phyloP scores from a whole-genome alignment of 768 basidiomycete species.

The Hypsizygus marmoreus region DNA sequence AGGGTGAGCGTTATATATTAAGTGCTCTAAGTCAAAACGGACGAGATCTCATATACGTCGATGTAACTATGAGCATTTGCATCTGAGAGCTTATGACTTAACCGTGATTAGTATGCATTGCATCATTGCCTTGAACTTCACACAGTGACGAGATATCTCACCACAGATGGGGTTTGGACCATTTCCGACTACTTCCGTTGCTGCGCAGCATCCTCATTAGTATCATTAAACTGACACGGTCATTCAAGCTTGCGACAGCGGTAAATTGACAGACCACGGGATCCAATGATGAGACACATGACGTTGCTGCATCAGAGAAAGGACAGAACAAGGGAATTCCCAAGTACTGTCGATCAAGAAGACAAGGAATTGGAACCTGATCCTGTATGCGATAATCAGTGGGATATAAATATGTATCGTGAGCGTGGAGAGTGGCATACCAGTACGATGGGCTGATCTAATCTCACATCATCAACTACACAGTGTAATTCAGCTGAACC shows the following conservation, averaged over 20 bases:
- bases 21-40: no score
- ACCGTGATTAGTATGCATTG: no score
- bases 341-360: conserved; percentile 9
- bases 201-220: not conserved
- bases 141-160: no score
- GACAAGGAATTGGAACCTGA: not conserved
- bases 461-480: conserved; percentile 8
- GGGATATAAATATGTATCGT: not conserved
- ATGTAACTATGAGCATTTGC: no score
- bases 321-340: no score
- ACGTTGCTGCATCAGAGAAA: no score
- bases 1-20: no score
- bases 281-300: not conserved
- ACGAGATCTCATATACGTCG: no score
- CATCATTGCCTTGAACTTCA: no score
- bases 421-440: not conserved
- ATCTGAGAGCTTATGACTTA: no score
- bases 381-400: not conserved
- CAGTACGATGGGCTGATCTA: not conserved
- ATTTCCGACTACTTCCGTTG: not conserved
- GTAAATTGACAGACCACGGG: not conserved
- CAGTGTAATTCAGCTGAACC: conserved; percentile 3
- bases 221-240: not conserved
- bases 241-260: not conserved
- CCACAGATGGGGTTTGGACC: no score